Evolutionary conservation across 768 basidiomycete genomes (phyloP), one percentile per base, ranked within the genome.

Genomic region (Boletellus ananiceps): DNA sequence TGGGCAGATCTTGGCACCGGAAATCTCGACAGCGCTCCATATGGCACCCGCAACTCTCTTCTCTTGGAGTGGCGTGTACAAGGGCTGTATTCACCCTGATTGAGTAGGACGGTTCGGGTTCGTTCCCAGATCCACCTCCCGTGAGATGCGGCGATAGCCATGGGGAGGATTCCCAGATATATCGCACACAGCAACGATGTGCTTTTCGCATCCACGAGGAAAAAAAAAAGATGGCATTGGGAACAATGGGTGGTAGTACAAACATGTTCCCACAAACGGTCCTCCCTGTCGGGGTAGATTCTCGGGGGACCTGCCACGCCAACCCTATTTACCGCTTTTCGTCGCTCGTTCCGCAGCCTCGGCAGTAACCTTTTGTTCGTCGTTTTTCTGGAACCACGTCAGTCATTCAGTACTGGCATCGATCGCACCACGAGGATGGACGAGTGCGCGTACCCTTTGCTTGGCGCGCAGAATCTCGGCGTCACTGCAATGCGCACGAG

Each of bases 391-490:
- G 39, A 35, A 44, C 49, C 39, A 32, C 35, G 49, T 64, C 46
- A 50, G 54, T 21, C 29, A 42, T 43, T 31, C 12, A 2, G 33
- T 29, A 40, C 14, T 25, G 23, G n/a, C 18, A 44, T 40, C 18
- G 25, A 40, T 44, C 33, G 40, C 23, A 33, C n/a, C 19, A 43
- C n/a, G 35, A 29, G n/a, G 15, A 11, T n/a, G 47, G 23, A 25
- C 54, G 55, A 44, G 34, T 36, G 36, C 19, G 14, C 73, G 36
- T 69, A 83, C 88, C 83, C 84, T 87, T 66, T 90, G 88, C 65
- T 91, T 91, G 52, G 81, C 80, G 49, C 84, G 77, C 51, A 91
- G 65, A 39, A 79, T 78, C 58, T 84, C 84, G 37, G 88, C 87
- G 66, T 91, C 87, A 50, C 88, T 91, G 61, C 4, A 16, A 40